These are phyloP conservation scores for Passiflora organensis DNA, from an alignment of 345 rosid species.

Conservation along the genomic window DNA sequence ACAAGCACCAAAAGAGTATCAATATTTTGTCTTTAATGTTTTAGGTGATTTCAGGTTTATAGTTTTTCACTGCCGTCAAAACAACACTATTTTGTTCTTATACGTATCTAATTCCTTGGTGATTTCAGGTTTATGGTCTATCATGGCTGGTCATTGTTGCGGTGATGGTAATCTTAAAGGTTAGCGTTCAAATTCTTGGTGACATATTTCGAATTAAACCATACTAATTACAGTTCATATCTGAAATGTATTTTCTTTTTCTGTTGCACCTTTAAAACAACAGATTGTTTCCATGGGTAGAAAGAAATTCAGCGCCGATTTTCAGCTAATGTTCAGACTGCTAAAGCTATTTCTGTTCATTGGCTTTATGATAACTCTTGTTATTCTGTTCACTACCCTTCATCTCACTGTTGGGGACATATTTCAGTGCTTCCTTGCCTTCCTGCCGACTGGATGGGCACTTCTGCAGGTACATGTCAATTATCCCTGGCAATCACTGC, in stretches of 20 bases:
- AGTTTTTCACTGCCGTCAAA: no score
- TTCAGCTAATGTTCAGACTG: slow-evolving; percentile 93
- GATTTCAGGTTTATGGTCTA: slow-evolving; percentile 65
- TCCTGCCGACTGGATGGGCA: slow-evolving; percentile 90
- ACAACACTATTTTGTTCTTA: no score
- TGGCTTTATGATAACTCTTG: slow-evolving; percentile 51
- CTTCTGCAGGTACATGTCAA: slow-evolving; percentile 52
- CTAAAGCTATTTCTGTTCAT: slow-evolving; percentile 67
- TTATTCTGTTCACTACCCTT: slow-evolving; percentile 63
- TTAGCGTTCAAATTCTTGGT: slow-evolving; percentile 15
- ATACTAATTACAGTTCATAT: not conserved
- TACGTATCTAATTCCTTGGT: slow-evolving; percentile 4
- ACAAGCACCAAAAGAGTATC: not conserved
- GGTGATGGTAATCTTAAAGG: slow-evolving; percentile 74
- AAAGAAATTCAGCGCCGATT: slow-evolving; percentile 93
- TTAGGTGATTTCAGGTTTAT: not conserved
- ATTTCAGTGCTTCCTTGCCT: slow-evolving; percentile 77
- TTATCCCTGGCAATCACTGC: not conserved
- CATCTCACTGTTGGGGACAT: slow-evolving; percentile 80
- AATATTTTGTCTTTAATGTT: not conserved
- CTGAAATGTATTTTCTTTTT: not conserved
- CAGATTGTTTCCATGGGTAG: slow-evolving; percentile 94
- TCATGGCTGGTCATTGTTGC: slow-evolving; percentile 94
- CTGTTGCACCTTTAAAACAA: slow-evolving; percentile 7
- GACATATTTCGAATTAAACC: not conserved